These are phyloP conservation scores for Pterula multifida DNA, from an alignment of 1,284 basidiomycete genomes.

Conservation along the genomic window DNA sequence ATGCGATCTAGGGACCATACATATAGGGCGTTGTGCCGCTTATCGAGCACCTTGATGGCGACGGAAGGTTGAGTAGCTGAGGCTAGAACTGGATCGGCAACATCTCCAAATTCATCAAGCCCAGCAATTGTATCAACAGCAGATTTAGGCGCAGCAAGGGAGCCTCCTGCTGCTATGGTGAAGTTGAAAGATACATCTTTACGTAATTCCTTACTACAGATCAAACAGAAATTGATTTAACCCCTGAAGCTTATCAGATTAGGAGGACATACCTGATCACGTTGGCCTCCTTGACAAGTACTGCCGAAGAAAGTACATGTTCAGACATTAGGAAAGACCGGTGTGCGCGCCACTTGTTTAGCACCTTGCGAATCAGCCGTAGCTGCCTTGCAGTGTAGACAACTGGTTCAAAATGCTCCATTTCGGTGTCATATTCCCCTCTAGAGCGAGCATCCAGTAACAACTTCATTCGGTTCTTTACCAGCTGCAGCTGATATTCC, in stretches of 20 bases:
- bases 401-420: slow-evolving; percentile 58
- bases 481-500: slow-evolving; percentile 73
- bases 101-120: slow-evolving; percentile 86
- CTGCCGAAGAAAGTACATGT: slow-evolving; percentile 74
- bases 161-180: slow-evolving; percentile 74
- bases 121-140: slow-evolving; percentile 81
- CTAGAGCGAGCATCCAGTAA: slow-evolving; percentile 70
- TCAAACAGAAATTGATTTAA: slow-evolving; percentile 1
- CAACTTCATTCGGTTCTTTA: slow-evolving; percentile 76
- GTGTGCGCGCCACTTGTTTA: slow-evolving; percentile 79
- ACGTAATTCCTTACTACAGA: slow-evolving; percentile 64
- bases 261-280: slow-evolving; percentile 57
- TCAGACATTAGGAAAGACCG: slow-evolving; percentile 89
- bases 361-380: slow-evolving; percentile 65
- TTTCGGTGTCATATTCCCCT: slow-evolving; percentile 54
- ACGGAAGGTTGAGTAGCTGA: slow-evolving; percentile 74
- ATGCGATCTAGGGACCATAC: slow-evolving; percentile 86
- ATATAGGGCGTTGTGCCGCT: slow-evolving; percentile 75
- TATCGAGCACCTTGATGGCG: slow-evolving; percentile 86
- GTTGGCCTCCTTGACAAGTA: slow-evolving; percentile 89
- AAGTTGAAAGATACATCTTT: slow-evolving; percentile 91
- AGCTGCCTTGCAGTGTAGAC: slow-evolving; percentile 76
- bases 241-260: slow-evolving; percentile 7
- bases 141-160: slow-evolving; percentile 71
- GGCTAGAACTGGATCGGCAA: slow-evolving; percentile 66